Percentiles rank a stretch among this genome's conserved stretches.
phyloP scores from a whole-genome alignment of 73 alveolate genomes.

The Paramecium bursaria region DNA sequence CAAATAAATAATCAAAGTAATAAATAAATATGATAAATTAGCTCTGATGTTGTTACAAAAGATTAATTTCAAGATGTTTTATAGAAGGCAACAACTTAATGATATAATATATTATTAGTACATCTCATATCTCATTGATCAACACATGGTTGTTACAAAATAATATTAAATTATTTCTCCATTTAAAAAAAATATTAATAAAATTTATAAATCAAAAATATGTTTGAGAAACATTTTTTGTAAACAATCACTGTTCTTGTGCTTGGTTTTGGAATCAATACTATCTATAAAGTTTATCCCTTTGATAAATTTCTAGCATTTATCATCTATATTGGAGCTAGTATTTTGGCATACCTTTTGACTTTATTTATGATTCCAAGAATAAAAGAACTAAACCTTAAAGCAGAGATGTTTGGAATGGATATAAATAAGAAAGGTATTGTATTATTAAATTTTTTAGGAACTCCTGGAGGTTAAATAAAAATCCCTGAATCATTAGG shows the following conservation, averaged over 20 bases:
- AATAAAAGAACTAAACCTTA: slow-evolving; percentile 36
- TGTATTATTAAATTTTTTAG: not conserved
- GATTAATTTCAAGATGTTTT: too few relatives aligned
- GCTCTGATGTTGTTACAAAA: too few relatives aligned
- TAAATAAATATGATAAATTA: too few relatives aligned
- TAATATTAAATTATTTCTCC: too few relatives aligned
- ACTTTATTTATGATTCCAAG: slow-evolving; percentile 63
- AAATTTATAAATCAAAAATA: too few relatives aligned
- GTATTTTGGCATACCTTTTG: slow-evolving; percentile 37
- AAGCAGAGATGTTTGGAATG: slow-evolving; percentile 61
- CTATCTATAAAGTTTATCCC: not conserved
- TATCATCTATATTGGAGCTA: not conserved
- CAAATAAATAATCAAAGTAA: slow-evolving; percentile 71
- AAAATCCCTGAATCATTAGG: slow-evolving; percentile 96
- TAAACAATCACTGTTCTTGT: not conserved
- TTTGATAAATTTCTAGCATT: slow-evolving; percentile 42
- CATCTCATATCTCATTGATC: too few relatives aligned
- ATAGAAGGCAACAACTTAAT: too few relatives aligned
- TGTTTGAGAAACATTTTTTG: slow-evolving; percentile 40
- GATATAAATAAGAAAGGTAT: slow-evolving; percentile 71
- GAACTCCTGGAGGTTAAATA: slow-evolving; percentile 48
- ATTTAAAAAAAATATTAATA: too few relatives aligned
- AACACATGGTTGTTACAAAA: too few relatives aligned
- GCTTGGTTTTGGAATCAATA: not conserved
- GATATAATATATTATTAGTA: too few relatives aligned